Percentiles rank a stretch among this genome's conserved stretches.
Conservation (phyloP, 2,329 filamentous ascomycete genomes). For the Pseudogymnoascus sp. region DNA sequence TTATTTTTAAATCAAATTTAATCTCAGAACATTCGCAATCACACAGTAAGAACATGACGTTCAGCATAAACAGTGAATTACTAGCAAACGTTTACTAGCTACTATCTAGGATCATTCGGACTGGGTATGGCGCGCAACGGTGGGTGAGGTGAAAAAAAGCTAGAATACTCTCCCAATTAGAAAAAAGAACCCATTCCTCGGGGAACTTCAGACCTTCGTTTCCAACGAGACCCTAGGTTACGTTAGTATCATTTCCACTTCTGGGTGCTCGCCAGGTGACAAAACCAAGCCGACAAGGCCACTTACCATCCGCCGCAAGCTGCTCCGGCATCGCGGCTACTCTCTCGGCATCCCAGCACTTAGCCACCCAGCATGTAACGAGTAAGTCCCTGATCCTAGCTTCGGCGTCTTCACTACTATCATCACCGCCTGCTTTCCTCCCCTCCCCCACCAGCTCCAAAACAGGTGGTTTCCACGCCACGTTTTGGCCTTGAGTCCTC, state of each 20-base stretch:
- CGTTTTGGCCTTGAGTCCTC: not conserved
- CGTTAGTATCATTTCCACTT: not conserved
- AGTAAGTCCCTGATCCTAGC: conserved; percentile 10
- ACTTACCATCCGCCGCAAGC: not conserved
- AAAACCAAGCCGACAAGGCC: not conserved
- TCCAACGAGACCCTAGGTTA: not conserved
- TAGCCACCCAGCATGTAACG: conserved; percentile 7
- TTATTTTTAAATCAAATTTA: not conserved
- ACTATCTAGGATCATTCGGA: not conserved
- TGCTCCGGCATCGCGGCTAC: not conserved
- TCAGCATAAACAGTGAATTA: not conserved
- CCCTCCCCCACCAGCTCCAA: conserved; percentile 1
- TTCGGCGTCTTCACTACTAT: not conserved
- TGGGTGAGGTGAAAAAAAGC: not conserved
- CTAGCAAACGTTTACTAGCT: not conserved
- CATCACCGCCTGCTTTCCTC: not conserved
- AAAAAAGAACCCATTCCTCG: not conserved
- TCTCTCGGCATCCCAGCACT: conserved; percentile 5
- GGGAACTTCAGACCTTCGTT: not conserved
- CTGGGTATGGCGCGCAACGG: not conserved
- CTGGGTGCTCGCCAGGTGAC: not conserved
- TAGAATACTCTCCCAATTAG: not conserved
- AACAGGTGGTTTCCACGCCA: not conserved
- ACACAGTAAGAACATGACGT: not conserved
- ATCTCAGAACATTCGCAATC: not conserved